Evolutionary conservation across 768 basidiomycete species (phyloP).

Genomic region (Hericium coralloides): DNA sequence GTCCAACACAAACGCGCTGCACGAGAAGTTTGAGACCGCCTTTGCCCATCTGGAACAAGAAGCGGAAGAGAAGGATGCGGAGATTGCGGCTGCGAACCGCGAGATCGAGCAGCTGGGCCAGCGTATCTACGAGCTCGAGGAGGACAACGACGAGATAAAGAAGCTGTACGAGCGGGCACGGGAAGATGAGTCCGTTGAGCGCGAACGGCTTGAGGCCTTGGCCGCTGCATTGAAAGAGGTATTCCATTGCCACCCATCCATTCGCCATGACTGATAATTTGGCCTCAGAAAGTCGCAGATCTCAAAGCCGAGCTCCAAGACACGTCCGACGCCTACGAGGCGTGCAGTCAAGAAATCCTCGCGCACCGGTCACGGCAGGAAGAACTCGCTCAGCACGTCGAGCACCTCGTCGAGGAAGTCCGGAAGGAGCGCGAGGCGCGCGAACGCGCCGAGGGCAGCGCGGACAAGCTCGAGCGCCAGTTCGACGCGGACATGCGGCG

Average conservation of each 20-base stretch:
- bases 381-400: slow-evolving; percentile 65
- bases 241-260: slow-evolving; percentile 13
- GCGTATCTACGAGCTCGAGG: slow-evolving; percentile 74
- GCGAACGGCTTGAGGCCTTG: slow-evolving; percentile 58
- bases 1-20: slow-evolving; percentile 58
- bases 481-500: slow-evolving; percentile 53
- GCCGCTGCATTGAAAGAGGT: slow-evolving; percentile 77
- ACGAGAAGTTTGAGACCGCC: slow-evolving; percentile 65
- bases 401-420: slow-evolving; percentile 58
- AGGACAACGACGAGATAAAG: slow-evolving; percentile 69
- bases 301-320: slow-evolving; percentile 63
- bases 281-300: slow-evolving; percentile 52
- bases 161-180: slow-evolving; percentile 60
- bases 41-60: slow-evolving; percentile 72
- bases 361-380: slow-evolving; percentile 66
- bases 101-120: slow-evolving; percentile 78
- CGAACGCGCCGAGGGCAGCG: slow-evolving; percentile 43
- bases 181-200: slow-evolving; percentile 68
- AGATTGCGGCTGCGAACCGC: slow-evolving; percentile 61
- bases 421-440: slow-evolving; percentile 49
- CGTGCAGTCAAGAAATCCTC: slow-evolving; percentile 51
- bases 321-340: slow-evolving; percentile 55
- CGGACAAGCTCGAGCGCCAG: slow-evolving; percentile 49
- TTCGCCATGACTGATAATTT: neutral
- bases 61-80: slow-evolving; percentile 69